A percentile compares a stretch with the other conserved stretches of the same genome.
Evolutionary conservation across 768 basidiomycete species (phyloP).

Genomic region (Clitopilus hobsonii): DNA sequence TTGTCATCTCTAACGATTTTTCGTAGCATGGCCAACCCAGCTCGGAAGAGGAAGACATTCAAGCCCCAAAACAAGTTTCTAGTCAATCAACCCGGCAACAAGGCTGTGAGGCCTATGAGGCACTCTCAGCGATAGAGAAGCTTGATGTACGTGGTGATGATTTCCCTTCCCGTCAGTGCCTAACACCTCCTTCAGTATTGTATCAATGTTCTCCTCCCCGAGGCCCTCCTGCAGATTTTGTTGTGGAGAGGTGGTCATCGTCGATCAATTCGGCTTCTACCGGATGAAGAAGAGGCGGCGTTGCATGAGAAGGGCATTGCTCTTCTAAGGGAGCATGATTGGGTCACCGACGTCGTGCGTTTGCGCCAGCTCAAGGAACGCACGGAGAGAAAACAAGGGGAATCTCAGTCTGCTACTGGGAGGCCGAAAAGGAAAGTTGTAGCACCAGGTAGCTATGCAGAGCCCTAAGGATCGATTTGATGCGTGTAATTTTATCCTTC

Average conservation of each 20-base stretch:
- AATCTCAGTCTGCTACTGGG: constrained; percentile 10
- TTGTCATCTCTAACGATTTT: not conserved
- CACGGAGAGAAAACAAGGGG: constrained; percentile 13
- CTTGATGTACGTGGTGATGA: constrained; percentile 37
- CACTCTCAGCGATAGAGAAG: constrained; percentile 41
- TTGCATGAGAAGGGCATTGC: constrained; percentile 46
- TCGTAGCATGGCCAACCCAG: not conserved
- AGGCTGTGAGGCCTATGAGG: constrained; percentile 40
- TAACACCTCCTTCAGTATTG: constrained; percentile 48
- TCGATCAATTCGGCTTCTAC: constrained; percentile 40
- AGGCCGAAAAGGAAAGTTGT: constrained; percentile 20
- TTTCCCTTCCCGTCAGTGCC: not conserved
- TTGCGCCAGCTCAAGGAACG: constrained; percentile 28
- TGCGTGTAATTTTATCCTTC: too few relatives aligned
- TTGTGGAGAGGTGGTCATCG: constrained; percentile 67
- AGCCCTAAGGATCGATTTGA: constrained; percentile 5
- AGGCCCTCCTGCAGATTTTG: constrained; percentile 68
- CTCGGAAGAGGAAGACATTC: not conserved
- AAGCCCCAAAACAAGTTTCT: not conserved
- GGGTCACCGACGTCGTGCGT: constrained; percentile 61
- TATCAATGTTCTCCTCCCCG: constrained; percentile 64
- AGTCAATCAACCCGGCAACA: constrained; percentile 17
- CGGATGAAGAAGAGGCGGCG: constrained; percentile 47
- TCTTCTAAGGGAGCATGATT: constrained; percentile 53
- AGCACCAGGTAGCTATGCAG: constrained; percentile 20